These are phyloP conservation scores for Phialemonium atrogriseum DNA, from an alignment of 2,329 filamentous ascomycete species.

Conservation along the genomic window DNA sequence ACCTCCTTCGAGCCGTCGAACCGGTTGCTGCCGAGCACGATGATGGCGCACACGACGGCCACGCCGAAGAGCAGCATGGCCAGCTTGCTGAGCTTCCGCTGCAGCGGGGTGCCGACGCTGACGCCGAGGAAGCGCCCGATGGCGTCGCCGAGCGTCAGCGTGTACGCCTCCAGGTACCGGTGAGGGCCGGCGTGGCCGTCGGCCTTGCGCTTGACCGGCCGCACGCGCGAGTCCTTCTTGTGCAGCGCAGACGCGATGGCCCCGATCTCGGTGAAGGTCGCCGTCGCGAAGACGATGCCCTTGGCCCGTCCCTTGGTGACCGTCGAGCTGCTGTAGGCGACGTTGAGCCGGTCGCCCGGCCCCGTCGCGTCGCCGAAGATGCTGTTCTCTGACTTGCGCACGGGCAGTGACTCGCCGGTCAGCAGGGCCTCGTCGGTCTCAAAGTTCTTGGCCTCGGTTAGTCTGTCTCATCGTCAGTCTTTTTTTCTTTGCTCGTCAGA, in stretches of 20 bases:
- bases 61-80: constrained; percentile 57
- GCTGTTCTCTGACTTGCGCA: constrained; percentile 40
- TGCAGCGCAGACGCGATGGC: constrained; percentile 54
- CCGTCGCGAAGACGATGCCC: constrained; percentile 51
- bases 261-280: constrained; percentile 53
- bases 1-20: constrained; percentile 37
- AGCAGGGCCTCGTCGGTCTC: constrained; percentile 54
- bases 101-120: constrained; percentile 55
- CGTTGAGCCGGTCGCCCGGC: constrained; percentile 51
- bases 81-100: constrained; percentile 59
- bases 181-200: constrained; percentile 44
- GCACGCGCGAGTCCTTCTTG: constrained; percentile 42
- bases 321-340: constrained; percentile 53
- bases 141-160: constrained; percentile 27
- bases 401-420: constrained; percentile 54
- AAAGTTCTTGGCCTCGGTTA: constrained; percentile 43
- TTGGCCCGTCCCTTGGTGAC: constrained; percentile 54
- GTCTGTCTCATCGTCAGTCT: no score
- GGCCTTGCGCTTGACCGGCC: constrained; percentile 41
- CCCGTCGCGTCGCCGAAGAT: constrained; percentile 44
- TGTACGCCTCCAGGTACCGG: constrained; percentile 38
- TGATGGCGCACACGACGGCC: constrained; percentile 33
- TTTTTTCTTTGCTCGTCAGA: background rate
- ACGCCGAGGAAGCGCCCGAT: constrained; percentile 22
- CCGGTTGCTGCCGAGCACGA: constrained; percentile 31